Base-by-base conservation (phyloP, 176 grass and related monocot species). In the Paspalum notatum region DNA sequence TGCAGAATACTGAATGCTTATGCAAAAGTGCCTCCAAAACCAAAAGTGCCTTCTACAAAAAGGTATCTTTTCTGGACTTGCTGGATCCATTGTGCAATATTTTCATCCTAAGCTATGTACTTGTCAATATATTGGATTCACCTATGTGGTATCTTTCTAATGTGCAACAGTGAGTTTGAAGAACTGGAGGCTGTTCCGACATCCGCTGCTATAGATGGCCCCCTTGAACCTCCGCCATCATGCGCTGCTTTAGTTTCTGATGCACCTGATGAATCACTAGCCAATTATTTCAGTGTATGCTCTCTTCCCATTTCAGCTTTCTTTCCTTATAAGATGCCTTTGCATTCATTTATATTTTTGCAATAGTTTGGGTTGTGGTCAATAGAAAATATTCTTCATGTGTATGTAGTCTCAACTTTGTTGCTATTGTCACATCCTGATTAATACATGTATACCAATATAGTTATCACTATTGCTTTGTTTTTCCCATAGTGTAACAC, bases 1-100 rank as follows among this genome's bases (percentile, higher is more conserved):
- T 78, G 22, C 86, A 97, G 94, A 82, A 97, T 97, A 84, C 57
- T 97, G 55, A 97, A 93, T 90, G 94, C 94, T 64, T 97, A 94
- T 0, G 86, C 91, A 6, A 93, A 94, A 78, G 94, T 97, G 50
- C 91, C 82, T 72, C 89, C 91, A 86, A 97, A 97, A 68, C 85
- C 87, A 13, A 97, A 90, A 93, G 85, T 85, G 24, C 71, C 94
- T 66, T 53, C 94, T 5, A 67, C 76, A 43, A 94, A 94, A 90
- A 97, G 91, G 94, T 97, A 67, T 64, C 64, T 79, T 4, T 26
- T 50, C 63, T 82, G 54, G 8, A n/a, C 5, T 65, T 66, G 2
- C 61, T 54, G 22, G 22, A 53, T 87, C 13, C 9, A 71, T 22
- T 18, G 0, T 10, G 22, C 57, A 51, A 50, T 66, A 42, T 62